Base-by-base conservation (phyloP, 2,329 filamentous ascomycete genomes). In the Macrophomina phaseolina region DNA sequence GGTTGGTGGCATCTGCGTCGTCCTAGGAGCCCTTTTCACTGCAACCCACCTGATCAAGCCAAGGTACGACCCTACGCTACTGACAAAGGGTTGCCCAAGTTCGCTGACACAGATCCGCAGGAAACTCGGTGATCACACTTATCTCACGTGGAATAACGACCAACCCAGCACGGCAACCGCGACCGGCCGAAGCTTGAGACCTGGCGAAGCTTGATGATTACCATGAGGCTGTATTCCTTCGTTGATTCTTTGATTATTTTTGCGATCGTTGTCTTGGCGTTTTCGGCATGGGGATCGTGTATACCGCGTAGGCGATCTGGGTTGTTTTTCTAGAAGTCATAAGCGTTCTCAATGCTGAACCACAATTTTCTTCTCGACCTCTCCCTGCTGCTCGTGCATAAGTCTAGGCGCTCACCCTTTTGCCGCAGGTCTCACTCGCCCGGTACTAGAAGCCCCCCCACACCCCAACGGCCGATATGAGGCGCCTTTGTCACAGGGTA, bases 101-200 rank as follows among this genome's bases (percentile, higher is more conserved):
- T 60, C 38, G 53, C 64, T 66, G 46, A 66, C 63, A 36, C 67
- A n/a, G 14, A 62, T 36, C 6, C 70, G 61, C 71, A 94, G 95
- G 75, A 99, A 98, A 91, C 87, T 99, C 49, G 95, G 95, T 69
- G 95, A 99, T 78, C 95, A 98, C 80, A 97, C 93, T 8, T 98
- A 99, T 78, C 86, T 99, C 58, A 95, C 92, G 30, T 99, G 95
- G 95, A 97, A 98, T 78, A 90, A 89, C 69, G 89, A 91, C 53
- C 82, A 87, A 68, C 83, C 86, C 7, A 84, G 81, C 68, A 84
- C 86, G 53, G 86, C 85, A 67, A 86, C 84, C 46, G 79, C 82
- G 56, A 83, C 80, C 68, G 82, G 81, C 14, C 75, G 82, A 69
- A 76, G 76, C 67, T 64, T 70, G 40, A 71, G 75, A 58, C 74